Conservation (phyloP, 352 stramenopile genomes). For the Pythium rhizo-oryzae region DNA sequence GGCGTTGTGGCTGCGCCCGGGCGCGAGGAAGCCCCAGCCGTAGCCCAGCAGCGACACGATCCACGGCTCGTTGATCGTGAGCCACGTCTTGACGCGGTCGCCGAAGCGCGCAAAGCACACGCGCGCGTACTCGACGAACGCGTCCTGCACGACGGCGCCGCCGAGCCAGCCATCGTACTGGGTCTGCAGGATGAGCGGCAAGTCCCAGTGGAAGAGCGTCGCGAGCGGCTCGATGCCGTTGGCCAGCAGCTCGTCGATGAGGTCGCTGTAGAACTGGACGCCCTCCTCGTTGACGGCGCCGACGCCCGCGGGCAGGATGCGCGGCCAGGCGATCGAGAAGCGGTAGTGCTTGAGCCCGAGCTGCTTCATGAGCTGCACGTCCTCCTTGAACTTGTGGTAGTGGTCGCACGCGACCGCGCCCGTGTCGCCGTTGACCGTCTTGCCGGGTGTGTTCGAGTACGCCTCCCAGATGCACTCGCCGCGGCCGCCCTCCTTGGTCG, state of each 20-base stretch:
- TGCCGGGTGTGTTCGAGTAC: constrained; percentile 31
- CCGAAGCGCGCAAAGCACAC: constrained; percentile 92
- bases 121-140: constrained; percentile 84
- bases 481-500: constrained; percentile 78
- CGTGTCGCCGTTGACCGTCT: constrained; percentile 31
- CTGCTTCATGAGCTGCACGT: constrained; percentile 92
- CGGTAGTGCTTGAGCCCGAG: constrained; percentile 92
- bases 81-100: constrained; percentile 80
- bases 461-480: constrained; percentile 89
- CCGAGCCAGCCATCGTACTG: constrained; percentile 67
- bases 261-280: constrained; percentile 91
- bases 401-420: constrained; percentile 89
- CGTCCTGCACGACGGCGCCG: constrained; percentile 57
- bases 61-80: constrained; percentile 95
- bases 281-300: constrained; percentile 80
- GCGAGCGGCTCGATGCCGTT: constrained; percentile 88
- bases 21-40: constrained; percentile 65
- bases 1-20: constrained; percentile 40
- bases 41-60: constrained; percentile 51
- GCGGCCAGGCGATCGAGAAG: constrained; percentile 93
- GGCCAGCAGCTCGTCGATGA: constrained; percentile 84
- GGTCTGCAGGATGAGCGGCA: constrained; percentile 78
- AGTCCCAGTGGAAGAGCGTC: constrained; percentile 97
- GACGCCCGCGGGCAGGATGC: constrained; percentile 68
- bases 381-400: constrained; percentile 88